Percentiles rank a stretch among this genome's conserved stretches.
Evolutionary conservation across 352 stramenopile genomes (phyloP).

Genomic region (Plasmopara halstedii): DNA sequence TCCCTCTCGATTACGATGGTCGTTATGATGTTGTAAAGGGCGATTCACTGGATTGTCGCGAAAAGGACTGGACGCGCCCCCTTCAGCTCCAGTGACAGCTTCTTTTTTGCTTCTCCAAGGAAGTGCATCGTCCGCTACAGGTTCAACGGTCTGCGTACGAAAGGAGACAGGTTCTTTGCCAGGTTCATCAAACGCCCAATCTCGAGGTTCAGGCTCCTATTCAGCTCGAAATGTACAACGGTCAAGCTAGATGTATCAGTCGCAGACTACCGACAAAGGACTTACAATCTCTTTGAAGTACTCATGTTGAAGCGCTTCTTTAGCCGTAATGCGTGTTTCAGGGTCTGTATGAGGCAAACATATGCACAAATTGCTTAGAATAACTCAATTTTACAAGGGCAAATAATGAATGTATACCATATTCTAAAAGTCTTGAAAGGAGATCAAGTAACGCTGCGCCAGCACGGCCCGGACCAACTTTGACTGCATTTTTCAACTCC

Average conservation of each 20-base stretch:
- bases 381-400: too few relatives aligned
- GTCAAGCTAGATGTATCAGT: not conserved
- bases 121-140: conserved; percentile 60
- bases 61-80: conserved; percentile 19
- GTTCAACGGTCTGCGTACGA: conserved; percentile 73
- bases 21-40: conserved; percentile 28
- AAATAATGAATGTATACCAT: conserved; percentile 31
- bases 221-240: conserved; percentile 2
- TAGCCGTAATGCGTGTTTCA: conserved; percentile 83
- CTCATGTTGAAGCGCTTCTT: conserved; percentile 87
- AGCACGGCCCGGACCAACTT: conserved; percentile 64
- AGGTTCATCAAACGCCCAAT: conserved; percentile 84
- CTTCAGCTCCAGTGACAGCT: conserved; percentile 14
- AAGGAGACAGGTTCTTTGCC: conserved; percentile 83
- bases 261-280: not conserved
- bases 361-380: not conserved
- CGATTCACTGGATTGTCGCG: conserved; percentile 25
- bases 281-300: conserved; percentile 90
- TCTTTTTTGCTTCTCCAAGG: conserved; percentile 70
- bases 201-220: conserved; percentile 77
- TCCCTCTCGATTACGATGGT: conserved; percentile 27
- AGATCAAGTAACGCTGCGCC: conserved; percentile 73
- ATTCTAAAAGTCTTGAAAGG: conserved; percentile 71
- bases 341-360: conserved; percentile 54
- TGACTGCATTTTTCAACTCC: conserved; percentile 80